phyloP scores from a whole-genome alignment of 345 rosid genomes.

The Luvunga scandens region DNA sequence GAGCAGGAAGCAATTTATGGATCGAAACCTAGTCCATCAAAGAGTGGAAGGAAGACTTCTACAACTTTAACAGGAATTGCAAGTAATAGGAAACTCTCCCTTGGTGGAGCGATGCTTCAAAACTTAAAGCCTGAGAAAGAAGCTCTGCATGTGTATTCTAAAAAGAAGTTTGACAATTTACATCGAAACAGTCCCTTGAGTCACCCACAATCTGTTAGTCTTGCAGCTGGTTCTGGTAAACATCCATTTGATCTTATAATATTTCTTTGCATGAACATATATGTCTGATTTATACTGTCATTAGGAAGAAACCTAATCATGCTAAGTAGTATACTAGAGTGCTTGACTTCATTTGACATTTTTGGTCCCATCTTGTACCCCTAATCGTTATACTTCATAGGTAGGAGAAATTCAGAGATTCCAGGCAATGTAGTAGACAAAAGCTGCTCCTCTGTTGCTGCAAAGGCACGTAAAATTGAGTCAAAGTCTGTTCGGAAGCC shows the following conservation, averaged over 20 bases:
- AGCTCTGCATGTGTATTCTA: conserved; percentile 13
- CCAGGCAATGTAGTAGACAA: conserved; percentile 39
- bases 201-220: conserved; percentile 26
- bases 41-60: conserved; percentile 48
- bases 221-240: conserved; percentile 25
- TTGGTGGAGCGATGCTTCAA: conserved; percentile 65
- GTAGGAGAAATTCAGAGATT: conserved; percentile 56
- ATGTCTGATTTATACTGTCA: too few species aligned
- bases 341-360: not conserved
- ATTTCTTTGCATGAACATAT: too few species aligned
- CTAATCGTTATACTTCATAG: conserved; percentile 18
- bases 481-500: conserved; percentile 45
- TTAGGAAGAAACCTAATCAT: too few species aligned
- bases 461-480: conserved; percentile 26
- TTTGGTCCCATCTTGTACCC: not conserved
- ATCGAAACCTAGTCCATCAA: conserved; percentile 62
- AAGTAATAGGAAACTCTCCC: conserved; percentile 50
- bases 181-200: conserved; percentile 26
- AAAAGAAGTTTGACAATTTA: conserved; percentile 26
- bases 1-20: conserved; percentile 63
- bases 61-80: conserved; percentile 36
- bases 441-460: conserved; percentile 21
- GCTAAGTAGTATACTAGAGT: too few species aligned
- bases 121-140: conserved; percentile 41
- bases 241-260: not conserved